Conservation (phyloP, 768 basidiomycete genomes). For the Lentinula guzmanii region DNA sequence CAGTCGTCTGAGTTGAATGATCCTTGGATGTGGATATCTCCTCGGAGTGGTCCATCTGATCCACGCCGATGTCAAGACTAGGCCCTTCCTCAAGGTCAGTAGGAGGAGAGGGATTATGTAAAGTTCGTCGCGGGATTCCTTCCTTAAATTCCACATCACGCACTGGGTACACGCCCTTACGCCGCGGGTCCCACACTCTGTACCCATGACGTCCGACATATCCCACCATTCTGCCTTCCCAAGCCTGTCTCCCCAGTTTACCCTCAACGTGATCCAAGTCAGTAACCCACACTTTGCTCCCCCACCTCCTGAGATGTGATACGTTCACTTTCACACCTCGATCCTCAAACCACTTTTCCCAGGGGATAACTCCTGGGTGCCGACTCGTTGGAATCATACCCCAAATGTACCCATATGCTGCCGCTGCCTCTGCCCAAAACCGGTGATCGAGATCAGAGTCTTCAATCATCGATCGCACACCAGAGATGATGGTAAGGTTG, state of each 20-base stretch:
- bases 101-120: too few species aligned
- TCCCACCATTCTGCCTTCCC: constrained; percentile 11
- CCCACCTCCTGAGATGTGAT: constrained; percentile 11
- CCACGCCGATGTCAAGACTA: too few species aligned
- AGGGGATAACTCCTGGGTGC: neutral
- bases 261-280: constrained; percentile 9
- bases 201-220: constrained; percentile 12
- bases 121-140: neutral
- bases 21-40: too few species aligned
- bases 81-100: too few species aligned
- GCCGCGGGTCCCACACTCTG: neutral
- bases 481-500: neutral
- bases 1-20: too few species aligned
- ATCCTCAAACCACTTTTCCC: neutral
- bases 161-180: neutral
- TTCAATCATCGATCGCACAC: neutral
- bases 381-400: neutral
- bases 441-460: neutral
- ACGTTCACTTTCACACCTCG: neutral
- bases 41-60: too few species aligned
- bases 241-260: constrained; percentile 10
- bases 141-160: constrained; percentile 10
- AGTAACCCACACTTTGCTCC: constrained; percentile 10
- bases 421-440: neutral
- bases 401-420: neutral